A percentile compares a stretch with the other conserved stretches of the same genome.
phyloP scores from a whole-genome alignment of 148 eudicot genomes.

The Chenopodium suecicum region DNA sequence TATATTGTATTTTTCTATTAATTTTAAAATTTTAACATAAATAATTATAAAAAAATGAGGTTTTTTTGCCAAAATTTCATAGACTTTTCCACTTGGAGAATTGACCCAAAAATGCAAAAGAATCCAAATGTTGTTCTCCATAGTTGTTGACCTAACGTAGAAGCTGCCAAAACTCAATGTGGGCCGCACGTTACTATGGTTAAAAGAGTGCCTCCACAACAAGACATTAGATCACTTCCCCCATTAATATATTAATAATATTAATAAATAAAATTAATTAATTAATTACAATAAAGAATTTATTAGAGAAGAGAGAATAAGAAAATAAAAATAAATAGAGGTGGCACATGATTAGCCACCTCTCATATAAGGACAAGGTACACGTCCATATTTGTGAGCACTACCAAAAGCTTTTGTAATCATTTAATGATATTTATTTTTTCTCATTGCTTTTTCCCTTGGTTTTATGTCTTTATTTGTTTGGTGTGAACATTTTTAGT shows the following conservation, averaged over 20 bases:
- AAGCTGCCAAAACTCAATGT: conserved; percentile 19
- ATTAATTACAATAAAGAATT: no score
- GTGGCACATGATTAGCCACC: conserved; percentile 23
- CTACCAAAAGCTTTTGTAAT: conserved; percentile 9
- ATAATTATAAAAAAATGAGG: not conserved
- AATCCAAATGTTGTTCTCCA: not conserved
- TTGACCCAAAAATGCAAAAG: not conserved
- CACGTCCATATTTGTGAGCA: conserved; percentile 7
- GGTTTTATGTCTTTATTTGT: conserved; percentile 5
- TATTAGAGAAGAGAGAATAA: not conserved
- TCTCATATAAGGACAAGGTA: conserved; percentile 11
- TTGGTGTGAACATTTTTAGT: not conserved
- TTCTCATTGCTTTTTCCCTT: not conserved
- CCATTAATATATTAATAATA: not conserved
- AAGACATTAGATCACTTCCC: not conserved
- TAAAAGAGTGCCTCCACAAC: conserved; percentile 3
- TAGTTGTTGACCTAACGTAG: conserved; percentile 24
- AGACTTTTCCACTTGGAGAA: not conserved
- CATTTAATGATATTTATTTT: not conserved
- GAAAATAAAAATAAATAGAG: not conserved
- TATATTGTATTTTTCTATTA: no score
- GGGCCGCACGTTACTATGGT: conserved; percentile 20
- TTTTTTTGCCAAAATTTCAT: not conserved
- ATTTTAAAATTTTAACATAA: no score
- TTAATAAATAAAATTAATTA: not conserved